phyloP scores from a whole-genome alignment of 179 eudicot species.

The Nepenthes alata region DNA sequence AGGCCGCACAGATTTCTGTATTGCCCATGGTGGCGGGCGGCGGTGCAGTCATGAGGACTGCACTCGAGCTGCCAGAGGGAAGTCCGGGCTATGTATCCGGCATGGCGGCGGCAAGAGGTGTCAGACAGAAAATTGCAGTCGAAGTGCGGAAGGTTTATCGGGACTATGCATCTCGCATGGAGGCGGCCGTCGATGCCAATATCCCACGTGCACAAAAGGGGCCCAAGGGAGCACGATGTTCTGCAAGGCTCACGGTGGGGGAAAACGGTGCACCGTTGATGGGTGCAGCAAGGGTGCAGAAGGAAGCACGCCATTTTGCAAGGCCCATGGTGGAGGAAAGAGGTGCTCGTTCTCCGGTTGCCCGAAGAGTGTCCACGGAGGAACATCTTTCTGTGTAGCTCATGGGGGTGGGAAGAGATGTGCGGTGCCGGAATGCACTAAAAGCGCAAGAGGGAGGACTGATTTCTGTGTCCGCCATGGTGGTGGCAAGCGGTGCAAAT shows the following conservation, averaged over 20 bases:
- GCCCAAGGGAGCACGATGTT: slow-evolving; percentile 18
- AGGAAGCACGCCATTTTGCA: slow-evolving; percentile 18
- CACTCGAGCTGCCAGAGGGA: slow-evolving; percentile 12
- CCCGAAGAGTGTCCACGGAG: slow-evolving; percentile 17
- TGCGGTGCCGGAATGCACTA: slow-evolving; percentile 7
- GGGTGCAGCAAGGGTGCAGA: slow-evolving; percentile 18
- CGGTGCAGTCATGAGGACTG: slow-evolving; percentile 14
- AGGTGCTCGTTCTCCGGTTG: slow-evolving; percentile 12
- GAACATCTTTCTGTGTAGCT: slow-evolving; percentile 12
- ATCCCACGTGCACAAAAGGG: slow-evolving; percentile 9
- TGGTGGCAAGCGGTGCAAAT: slow-evolving; percentile 16
- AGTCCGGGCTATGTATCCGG: slow-evolving; percentile 16
- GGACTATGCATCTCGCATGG: slow-evolving; percentile 22
- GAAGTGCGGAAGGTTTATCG: slow-evolving; percentile 13
- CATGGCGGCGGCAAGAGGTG: slow-evolving; percentile 24
- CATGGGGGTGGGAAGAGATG: slow-evolving; percentile 21
- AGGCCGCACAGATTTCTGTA: slow-evolving; percentile 7
- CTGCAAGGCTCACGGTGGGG: slow-evolving; percentile 23
- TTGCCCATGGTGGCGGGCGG: slow-evolving; percentile 5
- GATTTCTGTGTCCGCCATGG: slow-evolving; percentile 18
- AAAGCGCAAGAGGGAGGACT: slow-evolving; percentile 16
- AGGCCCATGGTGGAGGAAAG: slow-evolving; percentile 18
- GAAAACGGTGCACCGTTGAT: slow-evolving; percentile 11
- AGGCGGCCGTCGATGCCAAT: slow-evolving; percentile 19
- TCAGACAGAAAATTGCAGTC: slow-evolving; percentile 9